Base-by-base conservation (phyloP, 768 basidiomycete genomes). In the Tulasnella sp. region DNA sequence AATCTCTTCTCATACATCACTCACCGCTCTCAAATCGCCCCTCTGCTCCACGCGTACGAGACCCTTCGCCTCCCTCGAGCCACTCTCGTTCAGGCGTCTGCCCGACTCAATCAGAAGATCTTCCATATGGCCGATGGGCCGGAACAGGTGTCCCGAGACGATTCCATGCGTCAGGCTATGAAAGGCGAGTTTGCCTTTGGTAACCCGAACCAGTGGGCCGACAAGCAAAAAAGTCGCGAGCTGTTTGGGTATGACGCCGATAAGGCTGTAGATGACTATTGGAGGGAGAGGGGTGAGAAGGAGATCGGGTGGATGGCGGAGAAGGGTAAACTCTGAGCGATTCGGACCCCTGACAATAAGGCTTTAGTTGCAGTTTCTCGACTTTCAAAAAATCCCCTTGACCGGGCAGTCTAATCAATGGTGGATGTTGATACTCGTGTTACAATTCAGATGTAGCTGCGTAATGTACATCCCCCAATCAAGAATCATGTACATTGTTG, bases 71-170 rank as follows among this genome's bases (percentile, higher is more conserved):
- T 76, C 31, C 63, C 69, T 4, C 79, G 82, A 24, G 73, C 79
- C 2, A 71, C 76, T 0, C 70, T 66, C 12, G 79, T 78, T 1
- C 82, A 84, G 62, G 65, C 65, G 0, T 72, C 75, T 17, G 75
- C 79, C 3, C 72, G 77, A 0, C 63, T 76, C 29, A 82, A 82
- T 65, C 77, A 79, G 61, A 61, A 71, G 41, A 75, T 76, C 45
- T 82, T 82, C 67, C 81, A 83, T 65, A 67, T 81, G 0, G 70
- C 71, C 0, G 82, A 83, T 56, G 80, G 81, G 0, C 73, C 75
- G 1, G 75, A 73, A 31, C 82, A 83, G 60, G 67, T 71, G 44
- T 69, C 68, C 46, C 73, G 82, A 10, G 83, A 84, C 60, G 66
- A 63, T 3, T 69, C 72, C 17, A 82, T 83, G 80, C 71, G 70